phyloP scores from a whole-genome alignment of 2,329 filamentous ascomycete genomes.

The Tothia fuscella region DNA sequence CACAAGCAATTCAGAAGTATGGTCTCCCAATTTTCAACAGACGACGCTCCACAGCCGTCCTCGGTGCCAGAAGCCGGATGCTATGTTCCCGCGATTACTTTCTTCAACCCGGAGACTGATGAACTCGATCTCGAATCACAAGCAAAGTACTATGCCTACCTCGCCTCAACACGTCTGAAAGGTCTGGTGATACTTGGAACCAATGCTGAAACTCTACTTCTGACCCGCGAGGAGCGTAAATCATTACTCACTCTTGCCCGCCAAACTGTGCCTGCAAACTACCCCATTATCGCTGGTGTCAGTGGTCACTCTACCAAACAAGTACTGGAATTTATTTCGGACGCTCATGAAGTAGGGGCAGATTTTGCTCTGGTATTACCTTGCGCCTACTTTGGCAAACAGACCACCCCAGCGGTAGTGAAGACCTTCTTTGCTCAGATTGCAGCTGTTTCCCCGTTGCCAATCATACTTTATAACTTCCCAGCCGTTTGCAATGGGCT shows the following conservation, averaged over 20 bases:
- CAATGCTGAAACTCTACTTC: slow-evolving; percentile 35
- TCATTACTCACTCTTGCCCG: slow-evolving; percentile 28
- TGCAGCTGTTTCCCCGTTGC: slow-evolving; percentile 47
- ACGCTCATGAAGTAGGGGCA: slow-evolving; percentile 30
- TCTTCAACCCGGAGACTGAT: slow-evolving; percentile 30
- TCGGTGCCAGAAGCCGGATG: background rate
- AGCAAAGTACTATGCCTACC: slow-evolving; percentile 32
- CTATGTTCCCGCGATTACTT: slow-evolving; percentile 29
- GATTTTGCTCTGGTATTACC: slow-evolving; percentile 33
- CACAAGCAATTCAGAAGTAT: too few relatives aligned
- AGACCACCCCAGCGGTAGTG: slow-evolving; percentile 30
- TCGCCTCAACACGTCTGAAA: slow-evolving; percentile 29
- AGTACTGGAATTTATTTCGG: slow-evolving; percentile 30
- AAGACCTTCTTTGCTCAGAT: slow-evolving; percentile 33
- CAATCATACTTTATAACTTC: slow-evolving; percentile 63
- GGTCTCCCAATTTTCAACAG: background rate
- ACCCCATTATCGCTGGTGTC: slow-evolving; percentile 33
- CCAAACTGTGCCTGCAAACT: slow-evolving; percentile 29
- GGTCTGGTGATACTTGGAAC: slow-evolving; percentile 36
- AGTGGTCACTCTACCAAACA: slow-evolving; percentile 32
- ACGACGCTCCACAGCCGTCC: background rate
- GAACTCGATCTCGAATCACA: slow-evolving; percentile 30
- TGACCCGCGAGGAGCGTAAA: slow-evolving; percentile 31
- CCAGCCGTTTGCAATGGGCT: slow-evolving; percentile 55
- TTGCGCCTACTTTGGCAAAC: slow-evolving; percentile 33